Base-by-base conservation (phyloP, 75 land plant species). In the Cryptomeria japonica region DNA sequence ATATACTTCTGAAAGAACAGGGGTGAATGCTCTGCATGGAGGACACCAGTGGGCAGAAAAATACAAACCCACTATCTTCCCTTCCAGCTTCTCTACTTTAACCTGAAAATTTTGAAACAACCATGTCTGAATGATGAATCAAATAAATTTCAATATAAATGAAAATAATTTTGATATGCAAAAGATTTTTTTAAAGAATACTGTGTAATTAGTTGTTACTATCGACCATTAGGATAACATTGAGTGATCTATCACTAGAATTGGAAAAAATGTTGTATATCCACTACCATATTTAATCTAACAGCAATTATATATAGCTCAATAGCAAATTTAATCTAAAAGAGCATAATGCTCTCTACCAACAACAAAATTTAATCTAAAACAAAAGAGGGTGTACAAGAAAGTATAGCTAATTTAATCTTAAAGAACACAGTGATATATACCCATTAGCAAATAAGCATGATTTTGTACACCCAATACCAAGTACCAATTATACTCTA, bases 1-100 rank as follows among this genome's bases (percentile, higher is more conserved):
- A 83, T 93, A 93, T 25, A 89, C 36, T 37, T 92, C 84, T 16
- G 88, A 84, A 32, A 93, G 75, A 28, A 80, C 75, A 13, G 92
- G 91, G 11, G 88, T 89, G 85, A 92, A 90, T 31, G 31, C 16
- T 37, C 86, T 75, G 39, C 95, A 93, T 11, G 95, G 93, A 36
- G 87, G 90, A 73, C 93, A 91, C 92, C 93, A 91, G 77, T 91
- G 94, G 18, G 95, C 92, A 56, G 95, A 92, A 88, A 93, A 93
- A 53, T 87, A 93, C 28, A 93, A 88, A 47, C 90, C 94, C 80
- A 86, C 84, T 28, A 70, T 86, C 87, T 90, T 92, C 55, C 88
- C 90, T 79, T 86, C 83, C 46, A 87, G 47, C 0, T 87, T 19
- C 37, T 55, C 47, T 1, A 89, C 51, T 78, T 89, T 89, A 36